Percentiles rank a stretch among this genome's conserved stretches.
phyloP scores from a whole-genome alignment of 345 rosid species.

The Erodium maritimum region DNA sequence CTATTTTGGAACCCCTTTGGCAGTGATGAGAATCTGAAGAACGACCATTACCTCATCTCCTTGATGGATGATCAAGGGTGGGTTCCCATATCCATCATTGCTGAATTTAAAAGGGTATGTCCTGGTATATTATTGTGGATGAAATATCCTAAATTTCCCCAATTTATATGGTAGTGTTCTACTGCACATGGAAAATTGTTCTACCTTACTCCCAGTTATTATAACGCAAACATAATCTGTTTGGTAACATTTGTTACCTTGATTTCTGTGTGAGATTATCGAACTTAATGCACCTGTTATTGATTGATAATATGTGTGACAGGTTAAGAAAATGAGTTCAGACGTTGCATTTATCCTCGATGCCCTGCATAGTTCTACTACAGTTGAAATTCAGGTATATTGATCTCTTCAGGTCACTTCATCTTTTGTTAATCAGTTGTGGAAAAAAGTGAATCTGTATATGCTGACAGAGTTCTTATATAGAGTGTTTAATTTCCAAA shows the following conservation, averaged over 20 bases:
- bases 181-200: not conserved
- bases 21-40: conserved; percentile 82
- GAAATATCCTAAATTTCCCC: not conserved
- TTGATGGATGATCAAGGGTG: conserved; percentile 93
- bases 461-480: too few relatives aligned
- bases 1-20: conserved; percentile 18
- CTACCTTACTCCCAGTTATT: not conserved
- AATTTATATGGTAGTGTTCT: not conserved
- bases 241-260: not conserved
- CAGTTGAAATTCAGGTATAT: conserved; percentile 74
- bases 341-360: conserved; percentile 62
- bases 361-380: conserved; percentile 55
- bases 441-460: too few relatives aligned
- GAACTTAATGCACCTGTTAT: not conserved
- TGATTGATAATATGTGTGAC: conserved; percentile 12
- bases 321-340: conserved; percentile 79
- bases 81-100: conserved; percentile 62
- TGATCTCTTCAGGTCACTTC: not conserved
- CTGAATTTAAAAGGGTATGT: conserved; percentile 81
- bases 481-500: too few relatives aligned
- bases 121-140: not conserved
- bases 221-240: not conserved
- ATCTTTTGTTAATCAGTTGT: not conserved
- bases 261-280: not conserved
- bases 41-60: conserved; percentile 52